Percentiles rank a stretch among this genome's conserved stretches.
phyloP scores from a whole-genome alignment of 2,329 filamentous ascomycete genomes.

The Dactylellina cionopaga region DNA sequence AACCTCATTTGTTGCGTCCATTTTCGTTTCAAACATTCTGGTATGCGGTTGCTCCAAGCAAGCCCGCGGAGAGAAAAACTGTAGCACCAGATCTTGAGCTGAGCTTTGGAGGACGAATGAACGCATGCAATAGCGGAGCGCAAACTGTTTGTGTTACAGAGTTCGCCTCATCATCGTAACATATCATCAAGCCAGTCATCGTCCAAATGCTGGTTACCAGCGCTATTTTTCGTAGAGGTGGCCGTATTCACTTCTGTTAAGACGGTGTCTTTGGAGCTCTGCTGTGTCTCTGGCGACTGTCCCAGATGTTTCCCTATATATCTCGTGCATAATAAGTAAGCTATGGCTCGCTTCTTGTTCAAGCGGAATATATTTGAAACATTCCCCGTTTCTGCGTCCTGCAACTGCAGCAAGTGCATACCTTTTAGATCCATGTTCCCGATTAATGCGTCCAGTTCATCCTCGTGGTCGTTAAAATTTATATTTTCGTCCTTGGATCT shows the following conservation, averaged over 20 bases:
- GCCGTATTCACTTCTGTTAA: constrained; percentile 17
- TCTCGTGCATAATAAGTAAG: constrained; percentile 49
- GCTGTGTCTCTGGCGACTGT: constrained; percentile 31
- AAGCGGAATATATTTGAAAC: constrained; percentile 52
- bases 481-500: constrained; percentile 38
- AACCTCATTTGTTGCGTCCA: constrained; percentile 34
- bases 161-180: constrained; percentile 53
- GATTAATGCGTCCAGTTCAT: constrained; percentile 57
- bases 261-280: constrained; percentile 31
- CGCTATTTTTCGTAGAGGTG: constrained; percentile 26
- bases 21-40: constrained; percentile 44
- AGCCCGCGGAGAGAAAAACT: constrained; percentile 40
- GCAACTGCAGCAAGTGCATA: constrained; percentile 52
- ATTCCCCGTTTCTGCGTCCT: constrained; percentile 46
- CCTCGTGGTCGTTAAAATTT: constrained; percentile 46
- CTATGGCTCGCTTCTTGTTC: constrained; percentile 36
- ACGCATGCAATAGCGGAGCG: constrained; percentile 15
- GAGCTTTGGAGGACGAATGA: constrained; percentile 12
- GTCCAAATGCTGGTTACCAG: constrained; percentile 52
- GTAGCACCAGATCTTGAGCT: constrained; percentile 39
- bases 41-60: constrained; percentile 28
- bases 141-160: constrained; percentile 20
- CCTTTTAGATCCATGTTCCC: constrained; percentile 55
- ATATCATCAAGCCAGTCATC: constrained; percentile 57
- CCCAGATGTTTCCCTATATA: constrained; percentile 40